Percentiles rank a stretch among this genome's conserved stretches.
Conservation (phyloP, 805 yeast genomes). For the Saccharomycopsis vini region DNA sequence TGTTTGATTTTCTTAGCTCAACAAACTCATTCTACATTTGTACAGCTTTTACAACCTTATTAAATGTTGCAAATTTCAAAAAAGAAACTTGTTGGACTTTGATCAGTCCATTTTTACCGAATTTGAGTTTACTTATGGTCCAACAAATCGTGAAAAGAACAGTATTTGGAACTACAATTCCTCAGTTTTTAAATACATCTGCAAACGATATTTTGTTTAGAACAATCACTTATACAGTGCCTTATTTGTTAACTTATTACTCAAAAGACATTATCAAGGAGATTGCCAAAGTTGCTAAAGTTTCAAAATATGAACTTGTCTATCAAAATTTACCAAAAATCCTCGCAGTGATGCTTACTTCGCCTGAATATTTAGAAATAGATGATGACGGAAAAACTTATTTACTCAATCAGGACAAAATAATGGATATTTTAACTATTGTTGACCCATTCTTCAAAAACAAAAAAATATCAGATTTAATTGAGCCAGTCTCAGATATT, state of each 20-base stretch:
- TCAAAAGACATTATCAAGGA: constrained; percentile 52
- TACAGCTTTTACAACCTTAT: constrained; percentile 57
- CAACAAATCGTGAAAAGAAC: constrained; percentile 42
- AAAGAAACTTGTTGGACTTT: constrained; percentile 68
- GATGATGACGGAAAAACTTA: constrained; percentile 21
- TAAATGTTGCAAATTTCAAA: constrained; percentile 47
- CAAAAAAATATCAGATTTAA: constrained; percentile 24
- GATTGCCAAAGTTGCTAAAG: constrained; percentile 46
- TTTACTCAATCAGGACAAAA: constrained; percentile 37
- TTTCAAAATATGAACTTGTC: constrained; percentile 39
- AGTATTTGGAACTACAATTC: constrained; percentile 46
- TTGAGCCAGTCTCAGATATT: constrained; percentile 23
- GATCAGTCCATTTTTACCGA: constrained; percentile 69
- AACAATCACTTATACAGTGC: constrained; percentile 67
- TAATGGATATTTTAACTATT: constrained; percentile 44
- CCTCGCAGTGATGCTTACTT: constrained; percentile 48
- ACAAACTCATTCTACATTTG: constrained; percentile 56
- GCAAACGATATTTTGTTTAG: constrained; percentile 53
- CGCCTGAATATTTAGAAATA: constrained; percentile 26
- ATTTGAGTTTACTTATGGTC: constrained; percentile 56
- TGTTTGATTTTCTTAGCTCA: constrained; percentile 61
- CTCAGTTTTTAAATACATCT: constrained; percentile 58
- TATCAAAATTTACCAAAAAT: constrained; percentile 41
- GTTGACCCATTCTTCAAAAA: constrained; percentile 39
- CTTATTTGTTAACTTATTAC: constrained; percentile 61